phyloP scores from a whole-genome alignment of 2,329 filamentous ascomycete genomes.

The Colletotrichum gigasporum region DNA sequence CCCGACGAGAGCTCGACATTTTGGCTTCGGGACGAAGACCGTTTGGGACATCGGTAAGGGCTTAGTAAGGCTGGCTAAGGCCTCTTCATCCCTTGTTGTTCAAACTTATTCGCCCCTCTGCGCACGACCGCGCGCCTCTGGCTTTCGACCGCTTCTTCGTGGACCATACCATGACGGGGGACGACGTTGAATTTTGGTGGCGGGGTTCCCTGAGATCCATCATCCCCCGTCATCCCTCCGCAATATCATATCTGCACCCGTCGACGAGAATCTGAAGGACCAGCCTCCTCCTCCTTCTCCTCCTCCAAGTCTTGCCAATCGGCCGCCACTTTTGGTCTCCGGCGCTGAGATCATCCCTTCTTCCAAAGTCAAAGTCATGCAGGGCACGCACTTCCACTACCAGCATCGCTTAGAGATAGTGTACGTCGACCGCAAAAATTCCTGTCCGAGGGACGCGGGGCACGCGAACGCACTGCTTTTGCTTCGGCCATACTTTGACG shows the following conservation, averaged over 20 bases:
- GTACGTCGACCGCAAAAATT: no score
- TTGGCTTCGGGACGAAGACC: background rate
- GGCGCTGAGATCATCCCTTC: background rate
- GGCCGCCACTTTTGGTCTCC: background rate
- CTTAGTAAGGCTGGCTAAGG: constrained; percentile 18
- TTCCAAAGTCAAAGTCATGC: constrained; percentile 12
- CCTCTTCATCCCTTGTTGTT: background rate
- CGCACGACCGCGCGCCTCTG: background rate
- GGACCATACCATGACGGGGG: background rate
- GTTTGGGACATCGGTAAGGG: constrained; percentile 5
- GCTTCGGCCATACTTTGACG: no score
- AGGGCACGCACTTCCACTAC: no score
- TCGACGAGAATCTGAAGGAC: background rate
- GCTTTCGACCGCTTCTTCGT: background rate
- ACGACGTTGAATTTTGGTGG: background rate
- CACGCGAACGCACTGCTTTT: no score
- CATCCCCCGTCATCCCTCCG: background rate
- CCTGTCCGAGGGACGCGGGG: no score
- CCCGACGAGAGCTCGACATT: background rate
- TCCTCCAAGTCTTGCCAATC: background rate
- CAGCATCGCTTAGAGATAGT: no score
- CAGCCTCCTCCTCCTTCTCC: no score
- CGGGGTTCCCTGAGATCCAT: background rate
- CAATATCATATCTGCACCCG: background rate
- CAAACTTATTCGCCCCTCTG: background rate